Percentiles rank a stretch among this genome's conserved stretches.
Conservation (phyloP, 192 early-diverging fungal genomes). For the Mortierella alpina region DNA sequence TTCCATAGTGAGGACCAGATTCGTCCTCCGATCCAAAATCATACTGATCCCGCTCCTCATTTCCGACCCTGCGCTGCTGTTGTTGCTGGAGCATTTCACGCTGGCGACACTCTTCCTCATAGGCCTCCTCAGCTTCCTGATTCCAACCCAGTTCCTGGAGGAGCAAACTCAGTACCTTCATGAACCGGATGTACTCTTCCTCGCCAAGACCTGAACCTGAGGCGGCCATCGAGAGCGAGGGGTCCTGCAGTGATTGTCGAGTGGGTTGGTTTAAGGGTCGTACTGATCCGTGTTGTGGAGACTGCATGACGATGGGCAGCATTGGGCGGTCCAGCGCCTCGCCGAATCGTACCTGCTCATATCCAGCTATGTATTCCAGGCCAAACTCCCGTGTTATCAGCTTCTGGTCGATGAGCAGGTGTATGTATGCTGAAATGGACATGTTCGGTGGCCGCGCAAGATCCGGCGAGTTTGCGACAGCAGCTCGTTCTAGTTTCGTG, state of each 20-base stretch:
- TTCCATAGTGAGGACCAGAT: neutral
- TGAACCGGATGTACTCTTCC: constrained; percentile 62
- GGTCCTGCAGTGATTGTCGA: constrained; percentile 18
- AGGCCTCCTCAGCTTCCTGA: constrained; percentile 27
- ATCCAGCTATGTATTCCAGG: constrained; percentile 64
- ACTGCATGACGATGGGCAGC: constrained; percentile 16
- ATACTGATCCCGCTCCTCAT: constrained; percentile 4
- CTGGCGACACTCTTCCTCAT: constrained; percentile 32
- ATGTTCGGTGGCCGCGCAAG: constrained; percentile 60
- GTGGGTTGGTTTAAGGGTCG: constrained; percentile 7
- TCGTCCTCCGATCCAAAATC: constrained; percentile 2
- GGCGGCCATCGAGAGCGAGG: constrained; percentile 1
- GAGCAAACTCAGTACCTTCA: constrained; percentile 62
- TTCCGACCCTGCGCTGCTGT: neutral
- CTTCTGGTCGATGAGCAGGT: constrained; percentile 60
- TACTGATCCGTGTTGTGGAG: constrained; percentile 12
- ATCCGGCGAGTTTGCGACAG: constrained; percentile 42
- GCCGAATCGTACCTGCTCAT: constrained; percentile 68
- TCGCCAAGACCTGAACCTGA: constrained; percentile 12
- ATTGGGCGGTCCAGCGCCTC: constrained; percentile 12
- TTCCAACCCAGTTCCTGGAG: constrained; percentile 59
- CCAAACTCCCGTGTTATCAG: constrained; percentile 59
- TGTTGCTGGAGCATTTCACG: constrained; percentile 25
- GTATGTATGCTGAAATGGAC: constrained; percentile 63
- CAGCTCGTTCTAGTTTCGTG: constrained; percentile 56